phyloP scores from a whole-genome alignment of 2,329 filamentous ascomycete species.

The Cladophialophora bantiana region DNA sequence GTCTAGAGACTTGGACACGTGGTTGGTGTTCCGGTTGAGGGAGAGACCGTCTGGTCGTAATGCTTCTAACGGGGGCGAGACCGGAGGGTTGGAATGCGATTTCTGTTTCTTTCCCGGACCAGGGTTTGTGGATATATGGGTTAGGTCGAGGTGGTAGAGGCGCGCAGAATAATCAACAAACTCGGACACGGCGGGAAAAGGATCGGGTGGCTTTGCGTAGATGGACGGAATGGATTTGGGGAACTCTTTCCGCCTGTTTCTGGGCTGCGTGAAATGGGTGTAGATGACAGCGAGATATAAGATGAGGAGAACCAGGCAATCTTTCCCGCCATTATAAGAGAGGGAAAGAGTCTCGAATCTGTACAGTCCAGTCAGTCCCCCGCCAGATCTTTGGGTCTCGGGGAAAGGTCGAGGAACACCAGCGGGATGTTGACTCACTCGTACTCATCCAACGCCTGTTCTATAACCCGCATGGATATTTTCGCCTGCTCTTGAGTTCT shows the following conservation, averaged over 20 bases:
- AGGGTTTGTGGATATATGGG: slow-evolving; percentile 72
- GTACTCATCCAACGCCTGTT: slow-evolving; percentile 77
- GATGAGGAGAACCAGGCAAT: slow-evolving; percentile 90
- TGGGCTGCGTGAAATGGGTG: slow-evolving; percentile 42
- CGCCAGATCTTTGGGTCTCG: not conserved
- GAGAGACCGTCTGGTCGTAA: slow-evolving; percentile 5
- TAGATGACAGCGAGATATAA: slow-evolving; percentile 75
- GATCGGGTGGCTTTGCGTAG: slow-evolving; percentile 84
- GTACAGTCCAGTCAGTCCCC: not conserved
- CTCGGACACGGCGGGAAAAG: slow-evolving; percentile 83
- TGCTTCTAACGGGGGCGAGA: not conserved
- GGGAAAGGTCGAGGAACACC: slow-evolving; percentile 13
- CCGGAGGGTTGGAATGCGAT: slow-evolving; percentile 36
- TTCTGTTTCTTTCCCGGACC: slow-evolving; percentile 40
- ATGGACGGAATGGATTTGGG: slow-evolving; percentile 74
- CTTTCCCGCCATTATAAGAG: slow-evolving; percentile 97
- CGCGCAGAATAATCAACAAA: slow-evolving; percentile 75
- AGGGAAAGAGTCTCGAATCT: slow-evolving; percentile 82
- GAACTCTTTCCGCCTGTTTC: slow-evolving; percentile 40
- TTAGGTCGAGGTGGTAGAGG: slow-evolving; percentile 76
- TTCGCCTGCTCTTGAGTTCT: slow-evolving; percentile 77
- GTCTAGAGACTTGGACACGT: not conserved
- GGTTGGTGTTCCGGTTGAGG: not conserved
- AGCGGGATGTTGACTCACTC: slow-evolving; percentile 59
- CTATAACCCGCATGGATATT: slow-evolving; percentile 74